Base-by-base conservation (phyloP, 192 early-diverging fungal species). In the Podila verticillata region DNA sequence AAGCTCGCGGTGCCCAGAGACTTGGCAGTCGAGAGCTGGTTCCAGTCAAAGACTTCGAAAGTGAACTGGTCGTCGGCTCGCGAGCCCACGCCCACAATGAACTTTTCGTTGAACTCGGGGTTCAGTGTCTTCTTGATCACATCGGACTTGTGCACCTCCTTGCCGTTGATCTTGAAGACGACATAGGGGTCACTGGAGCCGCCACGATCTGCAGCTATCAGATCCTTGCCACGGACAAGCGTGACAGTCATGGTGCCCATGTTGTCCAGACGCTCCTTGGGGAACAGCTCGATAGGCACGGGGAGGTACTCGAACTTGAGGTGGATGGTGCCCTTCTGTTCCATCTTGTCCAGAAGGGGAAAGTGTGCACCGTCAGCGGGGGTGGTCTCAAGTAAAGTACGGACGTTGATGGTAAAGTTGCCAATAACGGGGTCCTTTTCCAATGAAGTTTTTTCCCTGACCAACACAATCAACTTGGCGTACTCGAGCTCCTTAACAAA, bases 1-100 rank as follows among this genome's bases (percentile, higher is more conserved):
- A 95, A 73, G 8, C 72, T 73, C 20, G 78, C 82, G 5, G 66
- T 58, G 59, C 90, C 93, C 8, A 95, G 80, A 49, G 85, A 84
- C 47, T 86, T 89, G 68, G 90, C 84, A 22, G 87, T 84, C 54
- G 87, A 87, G 44, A 95, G 75, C 82, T 92, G 89, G 66, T 95
- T 91, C 93, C 93, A 95, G 80, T 95, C 94, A 68, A 83, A 95
- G 12, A 93, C 84, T 44, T 92, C 88, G 19, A 93, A 85, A 32
- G 75, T 69, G 69, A 94, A 83, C 48, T 83, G 77, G 15, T 91
- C 80, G 57, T 83, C 84, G 5, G 73, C 85, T 51, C 93, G 86
- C 17, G 84, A 81, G 13, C 61, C 22, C 66, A 95, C 85, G n/a
- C 85, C 86, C 6, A 91, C 67, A n/a, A 83, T 83, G 54, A 91